phyloP scores from a whole-genome alignment of 1,284 basidiomycete genomes.

The Heterobasidion occidentale region DNA sequence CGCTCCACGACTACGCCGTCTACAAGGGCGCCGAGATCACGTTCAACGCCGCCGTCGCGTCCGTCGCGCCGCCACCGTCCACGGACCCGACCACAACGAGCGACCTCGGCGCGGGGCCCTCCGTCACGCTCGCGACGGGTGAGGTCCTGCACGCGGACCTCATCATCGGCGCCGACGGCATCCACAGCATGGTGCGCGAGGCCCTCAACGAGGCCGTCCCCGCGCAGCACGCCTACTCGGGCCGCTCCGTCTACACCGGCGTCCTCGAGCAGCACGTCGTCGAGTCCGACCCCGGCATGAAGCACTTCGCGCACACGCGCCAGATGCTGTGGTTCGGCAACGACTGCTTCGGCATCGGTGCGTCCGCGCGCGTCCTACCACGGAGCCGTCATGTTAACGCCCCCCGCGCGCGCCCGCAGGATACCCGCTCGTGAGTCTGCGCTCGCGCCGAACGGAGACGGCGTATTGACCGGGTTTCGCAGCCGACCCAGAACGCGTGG shows the following conservation, averaged over 20 bases:
- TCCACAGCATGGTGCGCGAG: constrained; percentile 43
- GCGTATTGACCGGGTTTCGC: too few relatives aligned
- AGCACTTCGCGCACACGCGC: constrained; percentile 26
- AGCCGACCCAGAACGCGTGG: too few relatives aligned
- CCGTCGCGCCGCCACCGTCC: neutral
- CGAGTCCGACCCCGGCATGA: constrained; percentile 42
- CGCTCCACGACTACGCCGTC: neutral
- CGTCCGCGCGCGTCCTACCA: neutral
- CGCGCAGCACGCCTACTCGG: constrained; percentile 41
- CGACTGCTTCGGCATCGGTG: constrained; percentile 28
- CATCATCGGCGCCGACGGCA: constrained; percentile 36
- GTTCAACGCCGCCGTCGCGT: neutral
- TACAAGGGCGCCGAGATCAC: neutral
- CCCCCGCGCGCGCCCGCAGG: too few relatives aligned
- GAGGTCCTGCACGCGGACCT: constrained; percentile 31
- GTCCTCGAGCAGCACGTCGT: constrained; percentile 38
- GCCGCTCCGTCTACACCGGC: constrained; percentile 31
- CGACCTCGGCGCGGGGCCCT: neutral
- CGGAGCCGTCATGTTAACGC: too few relatives aligned
- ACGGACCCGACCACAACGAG: neutral
- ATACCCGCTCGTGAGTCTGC: too few relatives aligned
- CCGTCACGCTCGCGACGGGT: constrained; percentile 26
- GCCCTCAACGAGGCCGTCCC: constrained; percentile 26
- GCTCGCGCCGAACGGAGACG: too few relatives aligned
- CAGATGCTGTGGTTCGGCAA: constrained; percentile 39